A percentile compares a stretch with the other conserved stretches of the same genome.
phyloP scores from a whole-genome alignment of 1,139 yeast species.

The Pichia sp. region DNA sequence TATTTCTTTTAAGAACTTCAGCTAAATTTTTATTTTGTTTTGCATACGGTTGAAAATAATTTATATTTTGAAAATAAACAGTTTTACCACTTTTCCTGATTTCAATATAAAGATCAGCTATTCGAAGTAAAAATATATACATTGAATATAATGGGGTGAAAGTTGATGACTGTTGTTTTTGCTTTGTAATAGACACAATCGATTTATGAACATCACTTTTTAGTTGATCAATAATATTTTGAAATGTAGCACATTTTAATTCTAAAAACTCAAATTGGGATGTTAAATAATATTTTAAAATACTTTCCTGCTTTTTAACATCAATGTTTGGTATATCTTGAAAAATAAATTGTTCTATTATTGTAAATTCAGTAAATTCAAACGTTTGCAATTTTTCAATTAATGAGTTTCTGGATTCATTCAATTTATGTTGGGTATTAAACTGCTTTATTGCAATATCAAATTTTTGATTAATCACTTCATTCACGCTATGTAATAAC shows the following conservation, averaged over 20 bases:
- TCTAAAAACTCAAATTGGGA: constrained; percentile 13
- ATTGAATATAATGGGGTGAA: constrained; percentile 20
- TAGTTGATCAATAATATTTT: constrained; percentile 11
- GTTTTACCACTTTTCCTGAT: constrained; percentile 28
- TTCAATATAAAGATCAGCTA: constrained; percentile 30
- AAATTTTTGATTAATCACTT: constrained; percentile 12
- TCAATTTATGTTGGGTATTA: constrained; percentile 4
- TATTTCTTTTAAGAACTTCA: constrained; percentile 34
- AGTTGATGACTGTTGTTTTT: not conserved
- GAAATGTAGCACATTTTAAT: constrained; percentile 9
- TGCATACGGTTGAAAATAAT: constrained; percentile 24
- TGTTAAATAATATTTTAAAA: constrained; percentile 12
- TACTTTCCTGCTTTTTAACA: constrained; percentile 11
- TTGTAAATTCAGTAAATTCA: constrained; percentile 11
- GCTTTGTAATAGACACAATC: constrained; percentile 5
- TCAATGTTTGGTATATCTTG: constrained; percentile 8
- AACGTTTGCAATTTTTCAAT: not conserved
- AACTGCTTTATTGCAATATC: constrained; percentile 1
- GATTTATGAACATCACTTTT: constrained; percentile 15
- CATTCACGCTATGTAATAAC: constrained; percentile 37
- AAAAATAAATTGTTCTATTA: constrained; percentile 3
- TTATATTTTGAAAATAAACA: constrained; percentile 25
- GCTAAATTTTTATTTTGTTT: constrained; percentile 20
- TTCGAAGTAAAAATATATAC: constrained; percentile 22
- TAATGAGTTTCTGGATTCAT: constrained; percentile 3